These are phyloP conservation scores for Solanum sparsipilum DNA, from an alignment of 257 asterid genomes.

Conservation along the genomic window DNA sequence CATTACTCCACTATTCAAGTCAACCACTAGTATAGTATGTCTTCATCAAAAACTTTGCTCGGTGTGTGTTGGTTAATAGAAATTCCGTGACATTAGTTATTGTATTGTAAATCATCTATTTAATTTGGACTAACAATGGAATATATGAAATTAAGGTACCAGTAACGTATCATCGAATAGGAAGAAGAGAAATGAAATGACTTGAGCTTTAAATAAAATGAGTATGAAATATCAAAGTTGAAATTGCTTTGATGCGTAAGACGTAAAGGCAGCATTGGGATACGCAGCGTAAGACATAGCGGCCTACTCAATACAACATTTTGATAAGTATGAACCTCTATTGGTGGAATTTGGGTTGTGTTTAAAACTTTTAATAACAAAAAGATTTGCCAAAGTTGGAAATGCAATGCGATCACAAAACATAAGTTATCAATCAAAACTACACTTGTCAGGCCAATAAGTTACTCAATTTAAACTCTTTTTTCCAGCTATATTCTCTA, in stretches of 20 bases:
- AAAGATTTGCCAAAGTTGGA: too few relatives aligned
- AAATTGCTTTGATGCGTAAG: background rate
- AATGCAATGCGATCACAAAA: too few relatives aligned
- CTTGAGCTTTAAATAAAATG: too few relatives aligned
- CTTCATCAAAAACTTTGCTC: background rate
- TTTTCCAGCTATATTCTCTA: background rate
- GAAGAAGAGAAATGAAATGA: background rate
- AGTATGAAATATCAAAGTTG: too few relatives aligned
- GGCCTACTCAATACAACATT: too few relatives aligned
- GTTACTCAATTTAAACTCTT: too few relatives aligned
- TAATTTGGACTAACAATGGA: background rate
- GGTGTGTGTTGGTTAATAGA: background rate
- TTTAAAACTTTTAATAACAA: too few relatives aligned
- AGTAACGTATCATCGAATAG: background rate
- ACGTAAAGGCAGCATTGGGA: background rate
- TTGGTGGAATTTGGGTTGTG: too few relatives aligned
- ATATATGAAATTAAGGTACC: background rate
- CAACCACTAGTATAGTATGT: background rate
- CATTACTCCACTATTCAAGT: background rate
- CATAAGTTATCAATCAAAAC: too few relatives aligned
- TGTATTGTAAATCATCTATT: background rate
- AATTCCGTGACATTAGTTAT: background rate
- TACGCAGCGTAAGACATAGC: background rate
- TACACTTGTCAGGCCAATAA: too few relatives aligned
- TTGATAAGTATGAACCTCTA: background rate